Evolutionary conservation across 1,139 yeast species (phyloP).

Genomic region (Protomyces gravidus): DNA sequence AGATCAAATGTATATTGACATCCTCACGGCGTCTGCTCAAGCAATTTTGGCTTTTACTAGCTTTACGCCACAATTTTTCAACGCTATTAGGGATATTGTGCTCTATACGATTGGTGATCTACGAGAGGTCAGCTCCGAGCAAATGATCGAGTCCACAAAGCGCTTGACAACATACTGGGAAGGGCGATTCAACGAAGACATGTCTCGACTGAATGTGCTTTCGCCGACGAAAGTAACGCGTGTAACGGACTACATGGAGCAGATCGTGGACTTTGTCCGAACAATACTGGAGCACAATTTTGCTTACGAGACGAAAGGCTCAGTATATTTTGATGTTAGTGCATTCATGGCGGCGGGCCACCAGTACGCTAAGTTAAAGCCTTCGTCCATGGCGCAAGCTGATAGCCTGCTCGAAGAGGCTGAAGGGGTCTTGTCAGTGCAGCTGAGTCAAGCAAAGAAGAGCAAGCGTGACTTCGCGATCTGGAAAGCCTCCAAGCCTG

Average conservation of each 20-base stretch:
- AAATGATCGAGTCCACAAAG: conserved; percentile 54
- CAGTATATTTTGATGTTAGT: conserved; percentile 89
- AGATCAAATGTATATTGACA: conserved; percentile 74
- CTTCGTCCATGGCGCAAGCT: conserved; percentile 76
- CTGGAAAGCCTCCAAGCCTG: conserved; percentile 95
- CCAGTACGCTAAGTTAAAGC: conserved; percentile 87
- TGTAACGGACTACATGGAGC: conserved; percentile 95
- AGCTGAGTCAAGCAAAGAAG: conserved; percentile 49
- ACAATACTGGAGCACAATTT: conserved; percentile 71
- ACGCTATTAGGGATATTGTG: conserved; percentile 61
- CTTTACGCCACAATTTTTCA: conserved; percentile 45
- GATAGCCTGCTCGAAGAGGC: conserved; percentile 85
- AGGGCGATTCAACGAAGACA: conserved; percentile 72
- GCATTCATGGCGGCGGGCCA: conserved; percentile 75
- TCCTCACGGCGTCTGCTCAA: conserved; percentile 54
- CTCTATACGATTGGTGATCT: conserved; percentile 66
- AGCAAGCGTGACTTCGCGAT: conserved; percentile 86
- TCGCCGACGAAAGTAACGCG: conserved; percentile 85
- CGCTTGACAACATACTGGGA: conserved; percentile 90
- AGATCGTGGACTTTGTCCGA: conserved; percentile 73
- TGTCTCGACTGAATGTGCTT: conserved; percentile 76
- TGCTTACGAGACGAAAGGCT: conserved; percentile 76
- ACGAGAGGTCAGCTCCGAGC: conserved; percentile 82
- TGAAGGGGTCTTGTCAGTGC: conserved; percentile 62
- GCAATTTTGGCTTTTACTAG: conserved; percentile 37